A percentile compares a stretch with the other conserved stretches of the same genome.
Conservation (phyloP, 2,329 filamentous ascomycete genomes). For the Setomelanomma holmii region DNA sequence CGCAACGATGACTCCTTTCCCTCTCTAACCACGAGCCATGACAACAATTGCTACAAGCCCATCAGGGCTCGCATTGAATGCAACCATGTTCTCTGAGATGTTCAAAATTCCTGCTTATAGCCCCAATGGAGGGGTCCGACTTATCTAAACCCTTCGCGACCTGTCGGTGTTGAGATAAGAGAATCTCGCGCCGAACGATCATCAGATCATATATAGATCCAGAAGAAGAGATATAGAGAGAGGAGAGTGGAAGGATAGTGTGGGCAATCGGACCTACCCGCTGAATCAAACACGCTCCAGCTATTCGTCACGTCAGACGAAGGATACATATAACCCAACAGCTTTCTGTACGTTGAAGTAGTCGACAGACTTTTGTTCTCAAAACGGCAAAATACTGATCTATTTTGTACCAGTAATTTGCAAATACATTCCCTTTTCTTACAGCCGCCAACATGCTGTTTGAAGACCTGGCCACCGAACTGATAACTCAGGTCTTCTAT, state of each 20-base stretch:
- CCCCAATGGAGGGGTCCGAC: constrained; percentile 62
- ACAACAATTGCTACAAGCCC: constrained; percentile 32
- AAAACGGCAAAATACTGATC: neutral
- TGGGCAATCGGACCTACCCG: too few relatives aligned
- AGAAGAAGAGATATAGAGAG: constrained; percentile 6
- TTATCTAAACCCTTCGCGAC: constrained; percentile 49
- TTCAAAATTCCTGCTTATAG: constrained; percentile 51
- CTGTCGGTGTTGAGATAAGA: constrained; percentile 35
- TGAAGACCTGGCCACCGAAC: constrained; percentile 64
- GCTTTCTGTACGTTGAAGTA: neutral
- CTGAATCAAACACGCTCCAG: neutral
- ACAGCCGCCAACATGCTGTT: constrained; percentile 57
- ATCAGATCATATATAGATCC: constrained; percentile 10
- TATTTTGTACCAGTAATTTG: neutral
- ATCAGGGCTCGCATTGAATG: constrained; percentile 29
- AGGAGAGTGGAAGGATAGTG: neutral
- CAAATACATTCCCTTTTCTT: constrained; percentile 1
- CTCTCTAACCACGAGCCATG: constrained; percentile 36
- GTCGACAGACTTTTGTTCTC: too few relatives aligned
- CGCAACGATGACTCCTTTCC: constrained; percentile 35
- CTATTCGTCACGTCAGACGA: neutral
- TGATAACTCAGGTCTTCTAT: constrained; percentile 64
- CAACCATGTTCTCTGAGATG: constrained; percentile 28
- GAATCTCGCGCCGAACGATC: constrained; percentile 34
- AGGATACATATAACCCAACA: neutral